Evolutionary conservation across 345 rosid genomes (phyloP), one percentile per base, ranked within the genome.

Genomic region (Odontarrhena argentea): DNA sequence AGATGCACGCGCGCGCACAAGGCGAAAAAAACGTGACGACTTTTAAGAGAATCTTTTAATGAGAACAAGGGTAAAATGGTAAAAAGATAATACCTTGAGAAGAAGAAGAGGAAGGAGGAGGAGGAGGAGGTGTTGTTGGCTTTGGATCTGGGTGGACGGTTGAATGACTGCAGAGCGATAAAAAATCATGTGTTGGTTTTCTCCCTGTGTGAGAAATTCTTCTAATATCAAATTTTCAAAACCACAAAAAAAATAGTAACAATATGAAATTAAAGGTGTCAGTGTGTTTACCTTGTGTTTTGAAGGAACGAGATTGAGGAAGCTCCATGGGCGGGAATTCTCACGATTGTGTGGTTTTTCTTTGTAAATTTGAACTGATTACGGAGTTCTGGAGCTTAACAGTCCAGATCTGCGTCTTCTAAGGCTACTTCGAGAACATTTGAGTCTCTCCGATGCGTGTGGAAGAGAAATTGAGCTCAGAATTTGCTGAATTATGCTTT

Each of bases 131-230:
- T 32, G 36, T 32, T 28, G 67, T 60, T 25, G 68, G 82, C 22
- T 79, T 85, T 73, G 86, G 96, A 83, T 94, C 91, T 82, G 84
- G 85, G 40, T 78, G 96, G 76, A 65, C 75, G 24, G 85, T 75
- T 72, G 99, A 76, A 81, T 85, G 92, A 73, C 80, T 83, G 91
- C 85, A 81, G 74, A 91, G 88, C 59, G 99, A 87, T 52, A 91
- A 83, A 80, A 91, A 91, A 80, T 94, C 96, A 43, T 86, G 93
- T 25, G 87, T 83, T 73, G 96, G 81, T 85, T 91, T 85, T 78
- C 85, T 87, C 69, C 93, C 97, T 94, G 91, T 71, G 51, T 32
- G 36, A 4, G 26, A 79, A 77, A 68, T 69, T 60, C 78, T 63
- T 81, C 78, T 73, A 38, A 56, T 57, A 76, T 70, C 75, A 62